Conservation (phyloP, 202 grass and related monocot genomes). For the Musa balbisiana region DNA sequence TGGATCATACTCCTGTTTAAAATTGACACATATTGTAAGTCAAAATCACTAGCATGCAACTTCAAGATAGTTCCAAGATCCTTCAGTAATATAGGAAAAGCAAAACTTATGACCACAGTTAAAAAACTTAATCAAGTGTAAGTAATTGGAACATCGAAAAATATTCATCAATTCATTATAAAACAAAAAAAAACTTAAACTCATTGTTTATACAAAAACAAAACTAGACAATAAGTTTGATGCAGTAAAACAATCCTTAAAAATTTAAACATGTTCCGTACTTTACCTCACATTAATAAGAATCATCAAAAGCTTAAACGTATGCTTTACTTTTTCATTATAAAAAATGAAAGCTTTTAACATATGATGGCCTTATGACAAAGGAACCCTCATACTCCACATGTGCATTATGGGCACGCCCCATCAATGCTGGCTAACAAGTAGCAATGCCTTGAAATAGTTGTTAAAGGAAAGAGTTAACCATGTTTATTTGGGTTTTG, state of each 20-base stretch:
- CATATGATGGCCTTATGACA: no score
- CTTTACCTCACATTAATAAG: not conserved
- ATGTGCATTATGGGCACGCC: no score
- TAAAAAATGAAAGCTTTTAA: no score
- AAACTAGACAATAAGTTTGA: not conserved
- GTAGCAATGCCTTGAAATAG: no score
- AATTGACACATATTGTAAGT: not conserved
- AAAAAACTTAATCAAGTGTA: not conserved
- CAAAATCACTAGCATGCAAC: not conserved
- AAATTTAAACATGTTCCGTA: not conserved
- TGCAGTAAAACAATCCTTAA: not conserved
- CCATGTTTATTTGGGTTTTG: not conserved
- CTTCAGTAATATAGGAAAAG: not conserved
- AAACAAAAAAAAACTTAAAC: not conserved
- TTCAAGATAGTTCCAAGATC: not conserved
- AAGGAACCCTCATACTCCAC: no score
- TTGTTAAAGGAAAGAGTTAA: not conserved
- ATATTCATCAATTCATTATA: not conserved
- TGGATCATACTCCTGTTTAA: slow-evolving; percentile 81
- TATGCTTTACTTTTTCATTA: not conserved
- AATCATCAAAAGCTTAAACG: not conserved
- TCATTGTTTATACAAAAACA: not conserved
- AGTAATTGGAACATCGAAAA: not conserved
- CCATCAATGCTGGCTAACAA: no score
- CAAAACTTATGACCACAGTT: not conserved